These are phyloP conservation scores for Pseudonitzschia multiseries DNA, from an alignment of 108 stramenopile genomes.

Conservation along the genomic window DNA sequence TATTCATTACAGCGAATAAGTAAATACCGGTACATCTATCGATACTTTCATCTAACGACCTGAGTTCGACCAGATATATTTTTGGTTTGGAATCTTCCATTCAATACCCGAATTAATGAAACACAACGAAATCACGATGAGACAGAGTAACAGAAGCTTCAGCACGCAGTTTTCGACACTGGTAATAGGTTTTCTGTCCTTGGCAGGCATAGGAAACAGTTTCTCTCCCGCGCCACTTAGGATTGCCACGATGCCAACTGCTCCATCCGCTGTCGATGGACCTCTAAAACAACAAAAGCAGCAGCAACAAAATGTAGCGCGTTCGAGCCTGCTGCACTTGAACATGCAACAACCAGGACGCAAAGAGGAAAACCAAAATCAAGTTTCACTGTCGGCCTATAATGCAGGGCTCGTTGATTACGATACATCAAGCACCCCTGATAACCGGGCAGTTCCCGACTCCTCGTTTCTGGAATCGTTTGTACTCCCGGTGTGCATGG, in stretches of 20 bases:
- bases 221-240: background rate
- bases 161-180: background rate
- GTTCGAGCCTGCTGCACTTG: background rate
- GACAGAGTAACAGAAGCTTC: background rate
- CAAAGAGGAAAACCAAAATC: background rate
- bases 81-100: too few species aligned
- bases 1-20: too few species aligned
- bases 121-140: background rate
- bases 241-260: background rate
- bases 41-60: too few species aligned
- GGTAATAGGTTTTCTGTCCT: background rate
- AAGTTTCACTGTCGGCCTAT: background rate
- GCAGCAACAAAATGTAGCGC: background rate
- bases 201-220: background rate
- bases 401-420: background rate
- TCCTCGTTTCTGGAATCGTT: conserved; percentile 5
- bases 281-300: background rate
- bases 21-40: too few species aligned
- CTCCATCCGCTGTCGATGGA: background rate
- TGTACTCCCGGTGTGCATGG: conserved; percentile 33
- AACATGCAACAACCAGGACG: conserved; percentile 7
- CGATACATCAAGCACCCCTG: conserved; percentile 4
- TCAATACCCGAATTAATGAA: too few species aligned
- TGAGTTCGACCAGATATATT: too few species aligned
- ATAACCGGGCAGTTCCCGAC: background rate